Evolutionary conservation across 2,329 filamentous ascomycete species (phyloP).

Genomic region (Fusarium clavum): DNA sequence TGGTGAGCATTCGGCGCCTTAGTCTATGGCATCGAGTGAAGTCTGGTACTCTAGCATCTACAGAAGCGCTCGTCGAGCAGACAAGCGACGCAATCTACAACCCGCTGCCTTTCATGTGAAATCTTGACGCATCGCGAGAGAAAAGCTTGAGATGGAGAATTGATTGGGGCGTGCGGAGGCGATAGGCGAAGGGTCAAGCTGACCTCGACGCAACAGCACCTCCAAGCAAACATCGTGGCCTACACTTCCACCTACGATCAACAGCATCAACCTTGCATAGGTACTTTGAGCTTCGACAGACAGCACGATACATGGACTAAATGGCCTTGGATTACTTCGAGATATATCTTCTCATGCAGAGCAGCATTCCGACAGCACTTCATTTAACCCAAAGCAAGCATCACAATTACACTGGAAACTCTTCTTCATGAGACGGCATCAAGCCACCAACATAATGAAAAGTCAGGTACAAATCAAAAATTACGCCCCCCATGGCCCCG

Average conservation of each 20-base stretch:
- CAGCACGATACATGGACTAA: too few relatives aligned
- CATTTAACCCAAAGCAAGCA: too few relatives aligned
- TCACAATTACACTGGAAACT: conserved; percentile 2
- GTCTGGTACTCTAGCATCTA: background rate
- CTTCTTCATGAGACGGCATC: conserved; percentile 59
- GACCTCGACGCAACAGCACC: too few relatives aligned
- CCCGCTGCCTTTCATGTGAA: background rate
- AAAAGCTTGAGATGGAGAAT: background rate
- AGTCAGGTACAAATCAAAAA: conserved; percentile 60
- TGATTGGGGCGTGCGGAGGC: background rate
- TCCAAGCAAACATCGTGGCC: background rate
- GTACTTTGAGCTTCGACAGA: too few relatives aligned
- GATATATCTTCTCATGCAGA: too few relatives aligned
- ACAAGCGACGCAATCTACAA: background rate
- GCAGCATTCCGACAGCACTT: fast-evolving
- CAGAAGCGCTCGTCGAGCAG: background rate
- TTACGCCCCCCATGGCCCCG: conserved; percentile 65
- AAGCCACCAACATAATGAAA: conserved; percentile 60
- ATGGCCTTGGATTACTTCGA: too few relatives aligned
- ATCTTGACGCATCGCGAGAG: background rate
- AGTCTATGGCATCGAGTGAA: background rate
- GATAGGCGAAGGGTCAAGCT: background rate
- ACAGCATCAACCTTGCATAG: background rate
- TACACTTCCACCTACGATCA: background rate
- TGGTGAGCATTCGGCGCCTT: background rate